Percentiles rank a stretch among this genome's conserved stretches.
Conservation (phyloP, 2,329 filamentous ascomycete genomes). For the Orbilia oligospora region DNA sequence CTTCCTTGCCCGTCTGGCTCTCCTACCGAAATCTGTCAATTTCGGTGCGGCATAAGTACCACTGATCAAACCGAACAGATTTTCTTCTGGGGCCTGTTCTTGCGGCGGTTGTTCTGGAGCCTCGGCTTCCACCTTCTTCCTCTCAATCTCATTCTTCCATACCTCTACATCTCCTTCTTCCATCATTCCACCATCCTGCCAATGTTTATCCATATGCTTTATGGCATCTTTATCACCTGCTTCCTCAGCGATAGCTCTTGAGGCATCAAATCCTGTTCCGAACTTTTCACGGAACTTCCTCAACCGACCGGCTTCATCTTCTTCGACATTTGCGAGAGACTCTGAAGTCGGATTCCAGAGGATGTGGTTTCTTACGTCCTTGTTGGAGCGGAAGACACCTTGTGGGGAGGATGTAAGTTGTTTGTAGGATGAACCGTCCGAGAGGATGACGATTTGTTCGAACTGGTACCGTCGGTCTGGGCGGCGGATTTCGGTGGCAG, state of each 20-base stretch:
- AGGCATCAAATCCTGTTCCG: constrained; percentile 84
- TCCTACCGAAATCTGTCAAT: constrained; percentile 45
- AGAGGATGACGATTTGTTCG: constrained; percentile 94
- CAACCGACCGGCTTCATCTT: constrained; percentile 92
- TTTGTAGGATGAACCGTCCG: constrained; percentile 88
- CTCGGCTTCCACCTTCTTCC: constrained; percentile 23
- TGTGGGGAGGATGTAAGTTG: constrained; percentile 81
- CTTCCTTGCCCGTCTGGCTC: constrained; percentile 38
- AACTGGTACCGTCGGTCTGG: constrained; percentile 96
- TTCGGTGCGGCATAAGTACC: constrained; percentile 39
- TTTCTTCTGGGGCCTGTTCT: constrained; percentile 25
- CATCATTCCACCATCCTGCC: constrained; percentile 42
- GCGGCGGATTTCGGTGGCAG: constrained; percentile 84
- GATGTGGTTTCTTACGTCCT: constrained; percentile 90
- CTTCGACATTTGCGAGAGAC: constrained; percentile 87
- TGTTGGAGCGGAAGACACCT: constrained; percentile 74
- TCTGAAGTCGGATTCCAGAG: constrained; percentile 91
- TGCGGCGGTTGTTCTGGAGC: neutral
- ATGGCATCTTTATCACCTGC: constrained; percentile 42
- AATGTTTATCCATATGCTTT: constrained; percentile 23
- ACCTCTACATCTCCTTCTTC: constrained; percentile 39
- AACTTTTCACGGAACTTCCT: constrained; percentile 88
- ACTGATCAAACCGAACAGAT: constrained; percentile 55
- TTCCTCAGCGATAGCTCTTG: constrained; percentile 41
- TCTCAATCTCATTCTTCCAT: constrained; percentile 43